Evolutionary conservation across 257 asterid species (phyloP).

Genomic region (Petrea volubilis): DNA sequence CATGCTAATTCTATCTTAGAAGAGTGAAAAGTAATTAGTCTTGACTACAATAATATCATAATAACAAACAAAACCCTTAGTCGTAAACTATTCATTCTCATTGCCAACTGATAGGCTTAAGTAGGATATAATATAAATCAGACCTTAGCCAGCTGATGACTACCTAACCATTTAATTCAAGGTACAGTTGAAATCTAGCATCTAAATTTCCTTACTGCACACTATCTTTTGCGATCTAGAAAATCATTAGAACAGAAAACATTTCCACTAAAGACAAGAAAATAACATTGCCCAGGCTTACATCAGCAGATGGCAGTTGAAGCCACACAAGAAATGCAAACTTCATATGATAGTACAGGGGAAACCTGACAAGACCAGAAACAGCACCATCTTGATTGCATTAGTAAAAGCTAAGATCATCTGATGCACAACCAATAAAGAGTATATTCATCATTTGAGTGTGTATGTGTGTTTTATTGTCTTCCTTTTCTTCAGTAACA

Average conservation of each 20-base stretch:
- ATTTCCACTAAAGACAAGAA: conserved; percentile 7
- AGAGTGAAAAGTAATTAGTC: neutral
- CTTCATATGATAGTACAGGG: conserved; percentile 84
- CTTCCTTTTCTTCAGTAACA: conserved; percentile 13
- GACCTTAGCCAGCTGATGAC: neutral
- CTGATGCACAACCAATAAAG: neutral
- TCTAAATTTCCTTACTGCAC: conserved; percentile 3
- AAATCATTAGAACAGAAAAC: neutral
- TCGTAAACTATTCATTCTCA: neutral
- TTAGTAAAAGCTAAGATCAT: conserved; percentile 18
- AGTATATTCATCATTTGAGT: conserved; percentile 9
- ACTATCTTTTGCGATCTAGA: neutral
- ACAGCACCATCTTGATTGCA: conserved; percentile 17
- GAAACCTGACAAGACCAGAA: conserved; percentile 64
- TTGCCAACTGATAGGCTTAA: neutral
- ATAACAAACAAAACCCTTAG: neutral
- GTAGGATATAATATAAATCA: neutral
- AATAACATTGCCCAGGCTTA: conserved; percentile 39
- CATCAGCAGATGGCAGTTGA: conserved; percentile 83
- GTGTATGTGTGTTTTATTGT: neutral
- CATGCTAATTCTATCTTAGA: neutral
- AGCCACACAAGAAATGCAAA: conserved; percentile 99
- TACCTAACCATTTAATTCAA: conserved; percentile 1
- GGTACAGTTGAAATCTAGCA: neutral
- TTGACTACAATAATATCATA: neutral